These are phyloP conservation scores for Metschnikowia orientalis DNA, from an alignment of 805 yeast species.

Conservation along the genomic window DNA sequence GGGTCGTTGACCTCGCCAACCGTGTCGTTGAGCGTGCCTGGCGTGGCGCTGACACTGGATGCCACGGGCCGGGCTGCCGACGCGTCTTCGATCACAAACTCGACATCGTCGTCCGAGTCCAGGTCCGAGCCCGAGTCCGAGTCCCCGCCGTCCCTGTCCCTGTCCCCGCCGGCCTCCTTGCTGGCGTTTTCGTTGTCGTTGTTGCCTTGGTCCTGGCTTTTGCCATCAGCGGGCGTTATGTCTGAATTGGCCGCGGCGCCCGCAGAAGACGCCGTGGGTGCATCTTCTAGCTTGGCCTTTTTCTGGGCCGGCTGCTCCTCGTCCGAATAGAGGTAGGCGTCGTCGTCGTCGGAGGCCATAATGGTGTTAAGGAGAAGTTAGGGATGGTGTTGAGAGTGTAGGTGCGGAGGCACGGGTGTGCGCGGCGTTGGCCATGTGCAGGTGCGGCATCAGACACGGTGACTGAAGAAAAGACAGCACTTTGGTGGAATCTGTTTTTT, in stretches of 20 bases:
- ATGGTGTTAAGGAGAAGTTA: not conserved
- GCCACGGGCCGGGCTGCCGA: slow-evolving; percentile 18
- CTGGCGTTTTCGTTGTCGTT: not conserved
- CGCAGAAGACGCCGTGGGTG: not conserved
- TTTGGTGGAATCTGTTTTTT: too few relatives aligned
- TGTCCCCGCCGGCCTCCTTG: slow-evolving; percentile 6
- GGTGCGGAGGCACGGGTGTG: too few relatives aligned
- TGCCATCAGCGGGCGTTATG: not conserved
- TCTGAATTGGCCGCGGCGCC: not conserved
- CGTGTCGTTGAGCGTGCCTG: slow-evolving; percentile 28
- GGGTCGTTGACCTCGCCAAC: slow-evolving; percentile 24
- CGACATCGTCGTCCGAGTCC: slow-evolving; percentile 62
- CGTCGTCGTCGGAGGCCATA: slow-evolving; percentile 51
- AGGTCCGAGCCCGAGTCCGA: slow-evolving; percentile 46
- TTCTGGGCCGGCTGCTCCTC: slow-evolving; percentile 17
- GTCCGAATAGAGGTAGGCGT: slow-evolving; percentile 60
- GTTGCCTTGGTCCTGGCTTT: not conserved
- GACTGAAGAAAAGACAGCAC: too few relatives aligned
- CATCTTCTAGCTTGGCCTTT: slow-evolving; percentile 8
- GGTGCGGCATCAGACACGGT: too few relatives aligned
- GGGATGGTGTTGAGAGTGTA: too few relatives aligned
- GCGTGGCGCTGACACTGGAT: slow-evolving; percentile 23
- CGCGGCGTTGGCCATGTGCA: too few relatives aligned
- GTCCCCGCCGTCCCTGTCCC: slow-evolving; percentile 39
- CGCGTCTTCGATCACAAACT: slow-evolving; percentile 63